Evolutionary conservation across 129 eudicot genomes (phyloP).

Genomic region (Chrysanthemum lavandulifolium): DNA sequence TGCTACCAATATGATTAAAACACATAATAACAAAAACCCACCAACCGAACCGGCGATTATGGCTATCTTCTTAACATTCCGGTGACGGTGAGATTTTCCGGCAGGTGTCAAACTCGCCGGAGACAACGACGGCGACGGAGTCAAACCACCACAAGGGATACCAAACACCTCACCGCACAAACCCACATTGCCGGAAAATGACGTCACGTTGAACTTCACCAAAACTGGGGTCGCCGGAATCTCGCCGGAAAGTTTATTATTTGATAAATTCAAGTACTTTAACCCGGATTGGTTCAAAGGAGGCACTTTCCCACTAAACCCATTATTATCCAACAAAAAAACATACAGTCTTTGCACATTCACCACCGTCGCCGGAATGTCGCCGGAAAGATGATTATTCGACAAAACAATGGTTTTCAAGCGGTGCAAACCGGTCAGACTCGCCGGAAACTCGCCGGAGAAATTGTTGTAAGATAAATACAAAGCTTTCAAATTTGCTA

Average conservation of each 20-base stretch:
- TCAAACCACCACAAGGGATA: slow-evolving; percentile 27
- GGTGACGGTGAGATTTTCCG: slow-evolving; percentile 23
- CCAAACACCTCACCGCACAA: slow-evolving; percentile 57
- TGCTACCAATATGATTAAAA: slow-evolving; percentile 21
- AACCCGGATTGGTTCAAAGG: slow-evolving; percentile 59
- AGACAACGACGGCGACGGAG: slow-evolving; percentile 43
- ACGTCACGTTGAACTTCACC: slow-evolving; percentile 52
- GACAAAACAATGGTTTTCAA: slow-evolving; percentile 64
- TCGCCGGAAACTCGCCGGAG: slow-evolving; percentile 63
- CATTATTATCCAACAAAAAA: slow-evolving; percentile 67
- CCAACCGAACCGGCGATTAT: slow-evolving; percentile 49
- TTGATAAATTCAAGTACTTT: slow-evolving; percentile 61
- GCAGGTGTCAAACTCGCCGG: slow-evolving; percentile 19
- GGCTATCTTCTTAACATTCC: slow-evolving; percentile 34
- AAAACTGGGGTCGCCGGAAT: slow-evolving; percentile 61
- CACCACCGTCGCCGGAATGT: slow-evolving; percentile 49
- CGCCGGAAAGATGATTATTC: slow-evolving; percentile 53
- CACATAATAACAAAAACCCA: slow-evolving; percentile 38
- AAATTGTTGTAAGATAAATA: slow-evolving; percentile 57
- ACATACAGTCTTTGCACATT: slow-evolving; percentile 49
- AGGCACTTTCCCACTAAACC: slow-evolving; percentile 65
- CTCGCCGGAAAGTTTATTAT: slow-evolving; percentile 61
- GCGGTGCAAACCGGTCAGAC: slow-evolving; percentile 63
- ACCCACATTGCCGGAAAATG: slow-evolving; percentile 51
- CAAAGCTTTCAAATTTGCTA: slow-evolving; percentile 66